Percentiles rank a stretch among this genome's conserved stretches.
Evolutionary conservation across 768 basidiomycete genomes (phyloP).

Genomic region (Coprinopsis marcescibilis): DNA sequence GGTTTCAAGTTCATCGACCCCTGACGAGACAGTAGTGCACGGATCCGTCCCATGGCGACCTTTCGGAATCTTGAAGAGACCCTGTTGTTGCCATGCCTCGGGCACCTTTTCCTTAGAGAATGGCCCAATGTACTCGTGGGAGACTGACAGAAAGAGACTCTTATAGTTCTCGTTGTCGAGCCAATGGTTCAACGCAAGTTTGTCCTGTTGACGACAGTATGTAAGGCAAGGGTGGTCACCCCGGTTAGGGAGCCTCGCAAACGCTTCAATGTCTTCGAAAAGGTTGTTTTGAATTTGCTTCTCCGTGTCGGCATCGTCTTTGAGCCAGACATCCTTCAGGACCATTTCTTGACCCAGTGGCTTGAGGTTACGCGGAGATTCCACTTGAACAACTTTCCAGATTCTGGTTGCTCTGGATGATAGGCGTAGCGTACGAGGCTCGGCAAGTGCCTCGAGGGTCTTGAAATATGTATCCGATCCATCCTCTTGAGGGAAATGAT

Average conservation of each 20-base stretch:
- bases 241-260: neutral
- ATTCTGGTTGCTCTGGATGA: conserved; percentile 7
- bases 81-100: neutral
- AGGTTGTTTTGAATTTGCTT: conserved; percentile 9
- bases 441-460: neutral
- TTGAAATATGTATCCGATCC: neutral
- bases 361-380: neutral
- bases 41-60: no score
- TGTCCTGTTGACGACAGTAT: neutral
- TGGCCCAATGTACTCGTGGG: neutral
- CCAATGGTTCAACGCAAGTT: neutral
- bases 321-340: conserved; percentile 14
- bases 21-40: neutral
- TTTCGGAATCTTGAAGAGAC: no score
- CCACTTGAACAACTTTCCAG: conserved; percentile 4
- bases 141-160: neutral
- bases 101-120: neutral
- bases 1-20: neutral
- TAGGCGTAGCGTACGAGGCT: neutral
- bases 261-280: conserved; percentile 10
- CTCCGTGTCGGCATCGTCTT: conserved; percentile 6
- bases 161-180: neutral
- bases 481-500: neutral
- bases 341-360: neutral
- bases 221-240: neutral